A percentile compares a stretch with the other conserved stretches of the same genome.
These are phyloP conservation scores for Pseudisothecium myosuroides DNA, from an alignment of 225 moss, liverwort and hornwort genomes.

Conservation along the genomic window DNA sequence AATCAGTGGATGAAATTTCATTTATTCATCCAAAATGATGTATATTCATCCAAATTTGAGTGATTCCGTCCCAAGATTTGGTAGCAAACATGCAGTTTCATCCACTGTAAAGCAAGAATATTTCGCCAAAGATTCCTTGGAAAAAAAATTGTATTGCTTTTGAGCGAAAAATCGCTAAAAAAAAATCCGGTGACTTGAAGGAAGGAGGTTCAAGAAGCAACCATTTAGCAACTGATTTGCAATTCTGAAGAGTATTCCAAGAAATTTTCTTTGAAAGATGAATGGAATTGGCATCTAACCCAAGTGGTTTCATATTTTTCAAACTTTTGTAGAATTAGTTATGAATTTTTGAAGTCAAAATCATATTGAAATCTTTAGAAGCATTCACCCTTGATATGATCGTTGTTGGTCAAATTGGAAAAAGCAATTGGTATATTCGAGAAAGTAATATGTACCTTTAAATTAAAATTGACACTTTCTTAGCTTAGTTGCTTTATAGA, in stretches of 20 bases:
- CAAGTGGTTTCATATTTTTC: neutral
- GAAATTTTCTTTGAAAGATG: neutral
- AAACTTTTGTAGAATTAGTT: neutral
- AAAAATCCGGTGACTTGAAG: no score
- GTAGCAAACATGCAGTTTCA: no score
- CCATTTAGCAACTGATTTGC: neutral
- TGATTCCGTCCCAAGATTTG: no score
- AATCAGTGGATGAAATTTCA: no score
- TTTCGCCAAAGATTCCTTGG: no score
- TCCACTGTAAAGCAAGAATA: no score
- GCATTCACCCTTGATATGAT: fast-evolving
- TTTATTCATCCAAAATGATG: no score
- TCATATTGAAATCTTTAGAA: fast-evolving
- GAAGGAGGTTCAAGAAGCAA: neutral
- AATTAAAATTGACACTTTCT: fast-evolving
- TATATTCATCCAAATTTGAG: no score
- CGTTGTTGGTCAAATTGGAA: neutral
- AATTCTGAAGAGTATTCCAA: neutral
- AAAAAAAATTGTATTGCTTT: no score
- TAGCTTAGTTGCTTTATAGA: fast-evolving
- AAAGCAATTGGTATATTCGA: neutral
- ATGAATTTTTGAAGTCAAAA: neutral
- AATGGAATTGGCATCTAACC: neutral
- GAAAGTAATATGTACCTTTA: neutral
- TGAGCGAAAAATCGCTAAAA: no score